These are phyloP conservation scores for Ogataea methanolica DNA, from an alignment of 805 yeast genomes.

Conservation along the genomic window DNA sequence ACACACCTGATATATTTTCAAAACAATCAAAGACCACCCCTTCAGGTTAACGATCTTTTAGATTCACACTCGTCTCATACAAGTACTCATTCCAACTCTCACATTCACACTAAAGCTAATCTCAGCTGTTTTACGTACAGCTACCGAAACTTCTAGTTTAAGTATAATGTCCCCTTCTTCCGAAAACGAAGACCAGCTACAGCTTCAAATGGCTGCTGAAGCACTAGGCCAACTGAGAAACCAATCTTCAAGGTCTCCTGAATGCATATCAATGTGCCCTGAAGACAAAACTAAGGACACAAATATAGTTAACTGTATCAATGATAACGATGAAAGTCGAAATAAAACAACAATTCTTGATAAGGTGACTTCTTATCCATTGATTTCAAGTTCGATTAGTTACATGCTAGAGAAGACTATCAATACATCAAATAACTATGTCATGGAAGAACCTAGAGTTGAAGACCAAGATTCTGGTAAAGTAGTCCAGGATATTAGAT, in stretches of 20 bases:
- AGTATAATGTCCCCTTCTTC: no score
- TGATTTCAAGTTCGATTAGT: constrained; percentile 32
- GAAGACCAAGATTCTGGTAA: not conserved
- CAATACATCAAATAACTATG: constrained; percentile 23
- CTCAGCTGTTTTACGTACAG: no score
- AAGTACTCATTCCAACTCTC: no score
- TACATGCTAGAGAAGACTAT: constrained; percentile 34
- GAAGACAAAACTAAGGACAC: not conserved
- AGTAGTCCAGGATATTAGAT: not conserved
- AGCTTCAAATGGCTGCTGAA: constrained; percentile 25
- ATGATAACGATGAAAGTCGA: not conserved
- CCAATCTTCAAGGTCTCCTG: constrained; percentile 1
- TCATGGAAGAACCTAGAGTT: constrained; percentile 6
- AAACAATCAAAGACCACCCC: no score
- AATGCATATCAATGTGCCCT: not conserved
- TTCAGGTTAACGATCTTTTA: no score
- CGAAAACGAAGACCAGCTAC: no score
- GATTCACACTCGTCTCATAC: no score
- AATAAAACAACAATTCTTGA: constrained; percentile 25
- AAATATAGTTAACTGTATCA: not conserved
- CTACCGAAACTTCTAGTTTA: no score
- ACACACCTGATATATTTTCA: no score
- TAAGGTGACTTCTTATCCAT: constrained; percentile 33
- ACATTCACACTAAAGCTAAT: no score
- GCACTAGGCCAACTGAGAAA: constrained; percentile 27